These are phyloP conservation scores for Heterobasidion occidentale DNA, from an alignment of 1,284 basidiomycete species.

Conservation along the genomic window DNA sequence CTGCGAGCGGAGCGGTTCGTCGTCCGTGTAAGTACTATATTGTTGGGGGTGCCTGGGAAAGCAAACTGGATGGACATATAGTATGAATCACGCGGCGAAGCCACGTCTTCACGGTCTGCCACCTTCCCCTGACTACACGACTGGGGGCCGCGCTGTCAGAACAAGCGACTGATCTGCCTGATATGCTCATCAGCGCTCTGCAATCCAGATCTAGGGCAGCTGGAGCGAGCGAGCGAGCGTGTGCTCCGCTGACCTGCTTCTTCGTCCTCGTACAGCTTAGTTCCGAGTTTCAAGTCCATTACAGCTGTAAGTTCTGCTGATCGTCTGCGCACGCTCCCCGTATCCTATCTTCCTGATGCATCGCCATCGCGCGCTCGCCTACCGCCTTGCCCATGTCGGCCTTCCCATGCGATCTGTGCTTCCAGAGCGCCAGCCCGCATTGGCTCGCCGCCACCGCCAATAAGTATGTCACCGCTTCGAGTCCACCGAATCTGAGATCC, in stretches of 20 bases:
- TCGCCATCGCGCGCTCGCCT: not conserved
- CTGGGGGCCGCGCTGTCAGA: not conserved
- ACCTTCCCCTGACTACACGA: not conserved
- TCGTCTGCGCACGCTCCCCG: not conserved
- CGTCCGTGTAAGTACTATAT: too few relatives aligned
- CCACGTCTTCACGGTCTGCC: too few relatives aligned
- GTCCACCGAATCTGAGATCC: not conserved
- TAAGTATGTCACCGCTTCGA: not conserved
- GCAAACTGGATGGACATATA: too few relatives aligned
- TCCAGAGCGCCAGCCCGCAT: too few relatives aligned
- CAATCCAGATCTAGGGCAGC: too few relatives aligned
- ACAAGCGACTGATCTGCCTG: slow-evolving; percentile 4
- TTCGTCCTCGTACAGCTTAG: not conserved
- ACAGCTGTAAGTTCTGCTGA: not conserved
- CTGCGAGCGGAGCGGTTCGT: too few relatives aligned
- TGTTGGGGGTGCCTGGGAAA: too few relatives aligned
- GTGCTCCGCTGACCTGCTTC: not conserved
- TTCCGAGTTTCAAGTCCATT: not conserved
- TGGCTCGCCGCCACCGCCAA: too few relatives aligned
- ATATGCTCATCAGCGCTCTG: slow-evolving; percentile 1
- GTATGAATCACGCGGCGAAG: too few relatives aligned
- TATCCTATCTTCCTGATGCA: not conserved
- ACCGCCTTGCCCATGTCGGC: not conserved
- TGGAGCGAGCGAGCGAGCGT: not conserved
- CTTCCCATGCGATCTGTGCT: not conserved